Evolutionary conservation across 202 grass and related monocot species (phyloP).

Genomic region (Zizania palustris): DNA sequence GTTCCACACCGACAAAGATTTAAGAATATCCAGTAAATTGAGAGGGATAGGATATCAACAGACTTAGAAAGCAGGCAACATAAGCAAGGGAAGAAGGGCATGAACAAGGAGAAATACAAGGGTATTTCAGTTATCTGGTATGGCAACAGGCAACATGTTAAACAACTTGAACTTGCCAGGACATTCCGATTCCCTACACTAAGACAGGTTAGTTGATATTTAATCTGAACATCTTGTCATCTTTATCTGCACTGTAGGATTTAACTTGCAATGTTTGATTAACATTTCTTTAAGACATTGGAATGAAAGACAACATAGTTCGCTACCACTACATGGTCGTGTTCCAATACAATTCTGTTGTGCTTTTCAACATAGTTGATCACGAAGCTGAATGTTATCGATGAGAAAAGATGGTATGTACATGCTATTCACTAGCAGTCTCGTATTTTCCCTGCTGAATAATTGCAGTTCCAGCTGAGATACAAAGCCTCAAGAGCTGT

Average conservation of each 20-base stretch:
- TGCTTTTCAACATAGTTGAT: slow-evolving; percentile 92
- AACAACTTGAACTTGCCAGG: too few relatives aligned
- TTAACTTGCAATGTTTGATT: slow-evolving; percentile 26
- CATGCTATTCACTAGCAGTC: slow-evolving; percentile 11
- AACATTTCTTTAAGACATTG: slow-evolving; percentile 55
- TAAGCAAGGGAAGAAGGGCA: too few relatives aligned
- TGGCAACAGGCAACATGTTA: too few relatives aligned
- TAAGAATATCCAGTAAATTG: too few relatives aligned
- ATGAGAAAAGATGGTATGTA: slow-evolving; percentile 91
- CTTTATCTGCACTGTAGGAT: neutral
- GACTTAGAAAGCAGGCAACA: too few relatives aligned
- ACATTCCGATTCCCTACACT: too few relatives aligned
- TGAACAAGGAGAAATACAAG: too few relatives aligned
- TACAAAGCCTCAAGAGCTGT: neutral
- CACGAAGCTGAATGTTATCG: slow-evolving; percentile 82
- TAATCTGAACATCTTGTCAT: too few relatives aligned
- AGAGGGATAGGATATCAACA: too few relatives aligned
- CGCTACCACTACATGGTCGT: slow-evolving; percentile 73
- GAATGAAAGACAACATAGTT: slow-evolving; percentile 67
- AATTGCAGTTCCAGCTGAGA: slow-evolving; percentile 85
- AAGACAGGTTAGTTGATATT: too few relatives aligned
- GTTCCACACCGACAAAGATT: too few relatives aligned
- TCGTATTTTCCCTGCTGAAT: slow-evolving; percentile 1
- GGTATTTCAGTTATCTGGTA: too few relatives aligned
- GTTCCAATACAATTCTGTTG: slow-evolving; percentile 91